Percentiles rank a stretch among this genome's conserved stretches.
These are phyloP conservation scores for Fulvia fulva DNA, from an alignment of 2,329 filamentous ascomycete genomes.

Conservation along the genomic window DNA sequence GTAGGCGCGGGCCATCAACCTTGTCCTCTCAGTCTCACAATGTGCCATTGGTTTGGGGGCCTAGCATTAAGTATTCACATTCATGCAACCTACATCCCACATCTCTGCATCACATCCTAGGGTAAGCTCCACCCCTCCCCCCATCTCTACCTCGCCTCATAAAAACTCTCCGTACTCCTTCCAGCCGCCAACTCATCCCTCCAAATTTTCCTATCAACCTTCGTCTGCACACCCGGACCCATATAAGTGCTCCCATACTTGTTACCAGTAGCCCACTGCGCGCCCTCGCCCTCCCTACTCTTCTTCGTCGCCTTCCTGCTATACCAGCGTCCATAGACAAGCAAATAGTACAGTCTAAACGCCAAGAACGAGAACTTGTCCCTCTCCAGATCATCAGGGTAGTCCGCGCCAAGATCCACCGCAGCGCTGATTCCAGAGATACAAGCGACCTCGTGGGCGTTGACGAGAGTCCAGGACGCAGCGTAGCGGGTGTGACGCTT, in stretches of 20 bases:
- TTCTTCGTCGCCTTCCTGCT: conserved; percentile 36
- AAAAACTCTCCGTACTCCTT: conserved; percentile 28
- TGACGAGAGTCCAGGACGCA: conserved; percentile 65
- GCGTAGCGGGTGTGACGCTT: conserved; percentile 61
- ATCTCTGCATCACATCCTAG: background rate
- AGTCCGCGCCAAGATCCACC: conserved; percentile 63
- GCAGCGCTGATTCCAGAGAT: conserved; percentile 69
- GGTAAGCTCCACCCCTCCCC: background rate
- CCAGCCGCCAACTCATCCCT: conserved; percentile 43
- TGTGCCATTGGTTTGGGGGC: background rate
- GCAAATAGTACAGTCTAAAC: conserved; percentile 59
- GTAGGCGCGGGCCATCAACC: no score
- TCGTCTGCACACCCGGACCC: conserved; percentile 53
- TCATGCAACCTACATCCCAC: background rate
- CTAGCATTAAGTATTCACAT: background rate
- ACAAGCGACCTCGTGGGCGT: conserved; percentile 66
- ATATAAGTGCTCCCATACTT: conserved; percentile 57
- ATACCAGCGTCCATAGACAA: conserved; percentile 62
- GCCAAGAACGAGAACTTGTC: conserved; percentile 58
- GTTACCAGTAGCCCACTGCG: conserved; percentile 53
- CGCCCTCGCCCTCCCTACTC: conserved; percentile 46
- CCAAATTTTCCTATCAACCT: conserved; percentile 53
- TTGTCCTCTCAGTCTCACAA: no score
- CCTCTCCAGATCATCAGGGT: conserved; percentile 59
- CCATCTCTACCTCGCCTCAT: background rate